phyloP scores from a whole-genome alignment of 306 rosid species.

The Corylus americana region DNA sequence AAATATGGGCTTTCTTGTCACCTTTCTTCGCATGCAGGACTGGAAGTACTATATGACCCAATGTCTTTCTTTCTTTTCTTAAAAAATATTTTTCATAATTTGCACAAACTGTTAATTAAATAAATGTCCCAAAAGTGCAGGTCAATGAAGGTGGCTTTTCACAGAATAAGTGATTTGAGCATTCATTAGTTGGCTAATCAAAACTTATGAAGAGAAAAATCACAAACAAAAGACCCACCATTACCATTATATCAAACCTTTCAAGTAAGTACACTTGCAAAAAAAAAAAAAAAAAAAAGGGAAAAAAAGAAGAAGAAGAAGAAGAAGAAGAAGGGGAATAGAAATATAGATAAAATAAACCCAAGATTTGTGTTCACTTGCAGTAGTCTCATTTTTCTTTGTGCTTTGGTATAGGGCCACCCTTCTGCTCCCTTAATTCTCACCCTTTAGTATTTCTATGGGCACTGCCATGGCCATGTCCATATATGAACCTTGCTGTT shows the following conservation, averaged over 20 bases:
- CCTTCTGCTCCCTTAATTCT: constrained; percentile 22
- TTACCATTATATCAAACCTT: constrained; percentile 35
- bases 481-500: constrained; percentile 88
- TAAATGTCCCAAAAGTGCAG: too few species aligned
- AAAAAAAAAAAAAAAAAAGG: background rate
- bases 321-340: constrained; percentile 11
- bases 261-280: constrained; percentile 50
- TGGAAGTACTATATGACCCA: too few species aligned
- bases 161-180: too few species aligned
- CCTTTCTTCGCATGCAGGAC: too few species aligned
- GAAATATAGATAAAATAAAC: constrained; percentile 35
- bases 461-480: constrained; percentile 79
- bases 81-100: too few species aligned
- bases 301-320: too few species aligned
- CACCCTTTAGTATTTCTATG: constrained; percentile 45
- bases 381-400: constrained; percentile 26
- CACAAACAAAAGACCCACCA: constrained; percentile 15
- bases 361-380: constrained; percentile 23
- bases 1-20: too few species aligned
- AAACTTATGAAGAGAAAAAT: background rate
- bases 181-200: background rate
- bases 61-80: too few species aligned
- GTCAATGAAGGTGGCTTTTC: too few species aligned
- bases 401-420: constrained; percentile 28
- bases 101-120: too few species aligned